A percentile compares a stretch with the other conserved stretches of the same genome.
phyloP scores from a whole-genome alignment of 2,329 filamentous ascomycete species.

The Curvularia lunata region DNA sequence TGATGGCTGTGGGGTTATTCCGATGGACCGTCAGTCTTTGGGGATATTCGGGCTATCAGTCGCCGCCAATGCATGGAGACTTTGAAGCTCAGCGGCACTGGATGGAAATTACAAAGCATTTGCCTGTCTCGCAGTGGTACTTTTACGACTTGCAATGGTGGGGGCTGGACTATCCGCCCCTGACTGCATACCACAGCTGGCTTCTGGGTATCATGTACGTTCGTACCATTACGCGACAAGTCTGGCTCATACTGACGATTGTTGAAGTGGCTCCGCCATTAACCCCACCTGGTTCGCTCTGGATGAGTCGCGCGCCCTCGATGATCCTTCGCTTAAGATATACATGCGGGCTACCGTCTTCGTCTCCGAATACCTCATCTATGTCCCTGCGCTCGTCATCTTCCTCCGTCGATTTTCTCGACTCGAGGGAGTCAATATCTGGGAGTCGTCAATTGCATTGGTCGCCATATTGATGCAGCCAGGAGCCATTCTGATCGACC shows the following conservation, averaged over 20 bases:
- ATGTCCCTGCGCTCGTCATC: slow-evolving; percentile 82
- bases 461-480: slow-evolving; percentile 93
- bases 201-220: slow-evolving; percentile 78
- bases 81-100: slow-evolving; percentile 98
- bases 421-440: slow-evolving; percentile 76
- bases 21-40: slow-evolving; percentile 91
- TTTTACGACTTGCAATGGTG: slow-evolving; percentile 97
- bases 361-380: slow-evolving; percentile 87
- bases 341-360: slow-evolving; percentile 96
- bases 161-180: slow-evolving; percentile 95
- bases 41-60: slow-evolving; percentile 88
- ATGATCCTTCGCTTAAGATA: slow-evolving; percentile 81
- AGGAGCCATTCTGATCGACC: slow-evolving; percentile 86
- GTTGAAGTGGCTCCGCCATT: slow-evolving; percentile 70
- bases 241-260: slow-evolving; percentile 10
- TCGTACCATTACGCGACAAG: neutral
- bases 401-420: slow-evolving; percentile 83
- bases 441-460: slow-evolving; percentile 84
- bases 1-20: slow-evolving; percentile 91
- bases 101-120: slow-evolving; percentile 93
- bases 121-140: slow-evolving; percentile 95
- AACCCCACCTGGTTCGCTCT: slow-evolving; percentile 88
- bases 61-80: slow-evolving; percentile 91
- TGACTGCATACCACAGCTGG: slow-evolving; percentile 99
- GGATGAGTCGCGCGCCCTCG: slow-evolving; percentile 78